phyloP scores from a whole-genome alignment of 1,284 basidiomycete species.

The Ganoderma lingzhi region DNA sequence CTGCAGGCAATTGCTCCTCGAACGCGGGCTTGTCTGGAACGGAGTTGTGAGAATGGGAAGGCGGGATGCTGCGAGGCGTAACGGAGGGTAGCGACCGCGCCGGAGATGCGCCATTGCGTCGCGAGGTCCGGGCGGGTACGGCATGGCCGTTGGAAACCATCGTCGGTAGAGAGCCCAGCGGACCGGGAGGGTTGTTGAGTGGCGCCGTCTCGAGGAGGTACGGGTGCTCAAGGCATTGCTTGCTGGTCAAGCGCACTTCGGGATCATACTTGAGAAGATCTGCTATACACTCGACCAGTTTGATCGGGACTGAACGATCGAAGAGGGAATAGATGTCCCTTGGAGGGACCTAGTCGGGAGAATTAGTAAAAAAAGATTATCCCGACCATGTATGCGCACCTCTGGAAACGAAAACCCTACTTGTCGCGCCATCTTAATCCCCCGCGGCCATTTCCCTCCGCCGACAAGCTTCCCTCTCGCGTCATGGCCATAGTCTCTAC shows the following conservation, averaged over 20 bases:
- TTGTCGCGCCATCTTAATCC: conserved; percentile 85
- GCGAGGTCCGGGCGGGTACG: conserved; percentile 36
- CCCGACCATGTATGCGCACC: conserved; percentile 52
- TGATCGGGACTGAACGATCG: conserved; percentile 79
- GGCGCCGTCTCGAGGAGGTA: conserved; percentile 84
- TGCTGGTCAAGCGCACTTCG: conserved; percentile 82
- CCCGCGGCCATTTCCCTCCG: conserved; percentile 89
- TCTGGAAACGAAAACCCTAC: conserved; percentile 94
- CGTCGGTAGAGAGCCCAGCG: conserved; percentile 43
- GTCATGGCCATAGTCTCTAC: conserved; percentile 84
- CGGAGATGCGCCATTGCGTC: conserved; percentile 47
- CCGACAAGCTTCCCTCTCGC: conserved; percentile 75
- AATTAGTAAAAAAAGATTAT: conserved; percentile 14
- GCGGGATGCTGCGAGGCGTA: conserved; percentile 64
- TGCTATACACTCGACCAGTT: conserved; percentile 91
- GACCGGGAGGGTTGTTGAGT: conserved; percentile 72
- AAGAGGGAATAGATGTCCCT: conserved; percentile 83
- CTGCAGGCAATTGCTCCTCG: conserved; percentile 42
- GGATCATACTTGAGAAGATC: conserved; percentile 96
- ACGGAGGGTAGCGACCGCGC: conserved; percentile 52
- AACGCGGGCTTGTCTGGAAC: conserved; percentile 47
- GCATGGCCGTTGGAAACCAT: conserved; percentile 41
- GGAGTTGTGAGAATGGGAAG: conserved; percentile 64
- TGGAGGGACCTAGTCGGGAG: conserved; percentile 69
- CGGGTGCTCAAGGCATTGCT: conserved; percentile 87